Evolutionary conservation across 1,284 basidiomycete genomes (phyloP), one percentile per base, ranked within the genome.

Genomic region (Pyrrhoderma lamaoense): DNA sequence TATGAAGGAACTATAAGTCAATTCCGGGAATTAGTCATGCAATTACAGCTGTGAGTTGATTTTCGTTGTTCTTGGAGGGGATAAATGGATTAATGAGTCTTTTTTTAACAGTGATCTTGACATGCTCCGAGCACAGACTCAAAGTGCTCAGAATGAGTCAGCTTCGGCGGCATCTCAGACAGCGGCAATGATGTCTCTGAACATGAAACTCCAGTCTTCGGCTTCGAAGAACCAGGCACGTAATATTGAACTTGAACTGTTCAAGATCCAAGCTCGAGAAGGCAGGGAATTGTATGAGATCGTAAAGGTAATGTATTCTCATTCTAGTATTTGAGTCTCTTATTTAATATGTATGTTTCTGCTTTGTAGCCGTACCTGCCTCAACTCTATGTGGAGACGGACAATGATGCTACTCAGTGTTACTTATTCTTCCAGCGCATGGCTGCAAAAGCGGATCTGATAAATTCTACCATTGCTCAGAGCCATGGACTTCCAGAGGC

Each of bases 391-490:
- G 76, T 89, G 47, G 90, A 95, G 60, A 80, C 78, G 19, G 93
- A 96, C 64, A 80, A 75, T 56, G 90, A 93, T 59, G 87, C 93
- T 0, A 90, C 90, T 2, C 85, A 78, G 54, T 88, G 89, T 57
- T 89, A 94, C 58, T 70, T 97, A 55, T 91, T 94, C 76, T 94
- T 97, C 82, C 83, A 85, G 59, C 82, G 93, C 7, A 67, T 96
- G 56, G 84, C 83, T 0, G 73, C 76, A 61, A 97, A 97, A 67
- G 75, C 89, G 18, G 89, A 94, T 59, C 73, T 95, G 46, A 83
- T 97, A 65, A 89, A 85, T 60, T 76, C 68, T 9, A 78, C 89
- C 50, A 82, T 93, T 37, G 89, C 86, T 3, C 83, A 91, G 58
- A 77, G 80, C 7, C 87, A 96, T 60, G 80, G 81, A 31, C 69